Evolutionary conservation across 768 basidiomycete species (phyloP), one percentile per base, ranked within the genome.

Genomic region (Exsudoporus frostii): DNA sequence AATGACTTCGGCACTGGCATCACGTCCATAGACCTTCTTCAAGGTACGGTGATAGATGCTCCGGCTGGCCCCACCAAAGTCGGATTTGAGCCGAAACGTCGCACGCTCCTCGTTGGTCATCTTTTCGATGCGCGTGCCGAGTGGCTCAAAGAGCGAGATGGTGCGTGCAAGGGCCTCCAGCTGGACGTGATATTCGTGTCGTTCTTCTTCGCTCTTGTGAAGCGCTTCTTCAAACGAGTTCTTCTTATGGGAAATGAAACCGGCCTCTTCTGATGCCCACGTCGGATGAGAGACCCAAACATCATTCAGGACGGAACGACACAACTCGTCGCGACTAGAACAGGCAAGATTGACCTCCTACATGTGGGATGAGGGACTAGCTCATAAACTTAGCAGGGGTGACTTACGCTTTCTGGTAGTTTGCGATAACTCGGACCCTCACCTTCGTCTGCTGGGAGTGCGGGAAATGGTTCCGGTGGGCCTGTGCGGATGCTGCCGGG

Each of bases 201-300:
- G 85, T 70, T 99, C 97, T 70, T 99, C 96, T 71, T 99, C 97
- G 63, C 92, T 89, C 72, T 92, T 92, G 74, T 98, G 94, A 51
- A 98, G 76, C 0, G 91, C 90, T 65, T 98, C 96, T 70, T 99
- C 97, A 68, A 89, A 98, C 6, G 84, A 80, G 66, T 98, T 99
- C 76, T 98, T 98, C 78, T 97, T 96, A 71, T 98, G 92, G 7
- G 95, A 80, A 57, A 92, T 83, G 62, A 97, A 97, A 10, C 92
- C 94, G 1, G 94, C 84, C 66, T 96, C 94, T 67, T 98, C 96
- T 20, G 93, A 95, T 9, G 93, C 93, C 92, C 94, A 97, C 1
- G 94, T 96, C 4, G 97, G 96, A 69, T 98, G 96, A 14, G 96
- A 97, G 11, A 98, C 93, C 96, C 97, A 98, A 59, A 88, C 83